Percentiles rank a stretch among this genome's conserved stretches.
These are phyloP conservation scores for Chaetomiaceae sp. DNA, from an alignment of 2,329 filamentous ascomycete species.

Conservation along the genomic window DNA sequence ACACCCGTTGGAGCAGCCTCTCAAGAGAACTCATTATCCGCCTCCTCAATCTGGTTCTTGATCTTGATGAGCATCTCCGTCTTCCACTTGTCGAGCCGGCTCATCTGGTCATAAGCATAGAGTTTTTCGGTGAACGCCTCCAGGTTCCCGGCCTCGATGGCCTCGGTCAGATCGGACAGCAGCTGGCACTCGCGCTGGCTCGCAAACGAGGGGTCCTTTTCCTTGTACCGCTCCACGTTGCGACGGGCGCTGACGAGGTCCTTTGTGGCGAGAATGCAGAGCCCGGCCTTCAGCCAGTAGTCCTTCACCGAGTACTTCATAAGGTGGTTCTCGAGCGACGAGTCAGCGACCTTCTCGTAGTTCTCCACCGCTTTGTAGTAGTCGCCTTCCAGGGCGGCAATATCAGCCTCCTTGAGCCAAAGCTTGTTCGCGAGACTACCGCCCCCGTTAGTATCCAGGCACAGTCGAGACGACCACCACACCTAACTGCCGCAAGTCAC, in stretches of 20 bases:
- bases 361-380: constrained; percentile 77
- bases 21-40: constrained; percentile 34
- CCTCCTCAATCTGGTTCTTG: constrained; percentile 72
- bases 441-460: background rate
- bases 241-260: constrained; percentile 75
- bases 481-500: constrained; percentile 33
- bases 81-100: constrained; percentile 96
- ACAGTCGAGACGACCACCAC: constrained; percentile 10
- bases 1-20: background rate
- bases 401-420: constrained; percentile 85
- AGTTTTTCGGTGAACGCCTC: constrained; percentile 80
- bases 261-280: constrained; percentile 71
- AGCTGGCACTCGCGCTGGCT: constrained; percentile 76
- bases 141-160: constrained; percentile 70
- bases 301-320: constrained; percentile 95
- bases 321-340: constrained; percentile 78
- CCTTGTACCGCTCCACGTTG: constrained; percentile 75
- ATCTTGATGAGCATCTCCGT: constrained; percentile 74
- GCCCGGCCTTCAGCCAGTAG: constrained; percentile 88
- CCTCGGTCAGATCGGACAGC: constrained; percentile 66
- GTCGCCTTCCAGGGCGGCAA: constrained; percentile 73
- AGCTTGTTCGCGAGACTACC: constrained; percentile 82
- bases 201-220: constrained; percentile 70
- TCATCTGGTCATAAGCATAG: constrained; percentile 86
- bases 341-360: constrained; percentile 76